Conservation (phyloP, 2,329 filamentous ascomycete species). For the Penicillium sp. region DNA sequence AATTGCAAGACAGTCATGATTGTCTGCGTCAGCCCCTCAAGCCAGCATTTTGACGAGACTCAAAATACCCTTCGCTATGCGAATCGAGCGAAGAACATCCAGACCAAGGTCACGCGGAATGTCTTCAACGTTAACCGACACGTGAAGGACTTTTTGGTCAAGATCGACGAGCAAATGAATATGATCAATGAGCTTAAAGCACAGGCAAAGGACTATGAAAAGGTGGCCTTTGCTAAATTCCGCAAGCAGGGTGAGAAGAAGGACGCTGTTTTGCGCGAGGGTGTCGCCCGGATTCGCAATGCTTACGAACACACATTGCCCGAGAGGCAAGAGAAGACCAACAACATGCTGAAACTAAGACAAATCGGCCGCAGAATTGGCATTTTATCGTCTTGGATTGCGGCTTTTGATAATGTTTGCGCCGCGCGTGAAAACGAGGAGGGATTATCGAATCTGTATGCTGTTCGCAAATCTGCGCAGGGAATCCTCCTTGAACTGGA, state of each 20-base stretch:
- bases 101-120: conserved; percentile 98
- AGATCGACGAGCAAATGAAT: conserved; percentile 98
- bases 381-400: conserved; percentile 87
- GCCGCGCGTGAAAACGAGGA: conserved; percentile 68
- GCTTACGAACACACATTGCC: conserved; percentile 77
- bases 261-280: conserved; percentile 71
- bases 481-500: conserved; percentile 89
- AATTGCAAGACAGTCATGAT: conserved; percentile 99
- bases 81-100: conserved; percentile 98
- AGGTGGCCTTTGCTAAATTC: conserved; percentile 79
- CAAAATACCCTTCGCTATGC: conserved; percentile 97
- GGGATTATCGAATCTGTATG: conserved; percentile 62
- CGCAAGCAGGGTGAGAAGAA: conserved; percentile 86
- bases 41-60: conserved; percentile 94
- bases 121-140: conserved; percentile 99
- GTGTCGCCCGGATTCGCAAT: conserved; percentile 71
- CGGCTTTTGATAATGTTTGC: conserved; percentile 81
- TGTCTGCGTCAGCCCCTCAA: conserved; percentile 94
- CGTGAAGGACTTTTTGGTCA: conserved; percentile 98
- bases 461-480: conserved; percentile 82
- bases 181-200: conserved; percentile 93
- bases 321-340: conserved; percentile 76
- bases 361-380: conserved; percentile 81
- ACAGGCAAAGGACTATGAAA: conserved; percentile 86
- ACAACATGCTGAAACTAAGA: conserved; percentile 76